Evolutionary conservation across 208 protist genomes (phyloP).

Genomic region (Leptomonas seymouri): DNA sequence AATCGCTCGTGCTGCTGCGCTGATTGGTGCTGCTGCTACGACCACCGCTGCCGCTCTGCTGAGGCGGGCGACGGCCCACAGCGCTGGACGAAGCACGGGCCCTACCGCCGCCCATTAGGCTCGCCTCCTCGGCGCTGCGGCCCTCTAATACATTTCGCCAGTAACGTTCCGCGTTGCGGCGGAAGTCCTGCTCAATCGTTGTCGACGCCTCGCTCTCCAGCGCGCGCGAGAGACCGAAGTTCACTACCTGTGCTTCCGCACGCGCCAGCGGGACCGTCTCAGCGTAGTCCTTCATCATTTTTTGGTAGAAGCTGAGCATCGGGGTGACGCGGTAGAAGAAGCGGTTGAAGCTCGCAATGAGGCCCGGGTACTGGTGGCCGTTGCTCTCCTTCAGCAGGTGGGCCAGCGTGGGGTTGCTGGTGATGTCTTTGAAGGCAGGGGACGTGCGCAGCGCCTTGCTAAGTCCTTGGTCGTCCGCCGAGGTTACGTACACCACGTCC

Average conservation of each 20-base stretch:
- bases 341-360: conserved; percentile 79
- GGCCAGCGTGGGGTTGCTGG: conserved; percentile 48
- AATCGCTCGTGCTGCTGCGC: conserved; percentile 27
- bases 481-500: conserved; percentile 73
- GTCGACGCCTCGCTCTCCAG: conserved; percentile 65
- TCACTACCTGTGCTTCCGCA: conserved; percentile 51
- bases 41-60: conserved; percentile 12
- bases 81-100: not conserved
- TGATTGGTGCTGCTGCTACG: conserved; percentile 15
- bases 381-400: conserved; percentile 42
- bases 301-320: conserved; percentile 77
- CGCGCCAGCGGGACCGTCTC: conserved; percentile 35
- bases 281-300: conserved; percentile 52
- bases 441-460: conserved; percentile 41
- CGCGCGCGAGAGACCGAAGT: conserved; percentile 44
- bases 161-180: conserved; percentile 87
- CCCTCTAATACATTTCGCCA: conserved; percentile 85
- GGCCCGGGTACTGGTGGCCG: conserved; percentile 18
- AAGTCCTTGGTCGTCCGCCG: conserved; percentile 59
- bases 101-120: conserved; percentile 20
- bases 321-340: conserved; percentile 80
- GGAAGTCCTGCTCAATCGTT: conserved; percentile 82
- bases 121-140: conserved; percentile 49
- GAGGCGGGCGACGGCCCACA: conserved; percentile 9
- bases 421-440: conserved; percentile 59